Base-by-base conservation (phyloP, 108 stramenopile genomes). In the Seminavis robusta region DNA sequence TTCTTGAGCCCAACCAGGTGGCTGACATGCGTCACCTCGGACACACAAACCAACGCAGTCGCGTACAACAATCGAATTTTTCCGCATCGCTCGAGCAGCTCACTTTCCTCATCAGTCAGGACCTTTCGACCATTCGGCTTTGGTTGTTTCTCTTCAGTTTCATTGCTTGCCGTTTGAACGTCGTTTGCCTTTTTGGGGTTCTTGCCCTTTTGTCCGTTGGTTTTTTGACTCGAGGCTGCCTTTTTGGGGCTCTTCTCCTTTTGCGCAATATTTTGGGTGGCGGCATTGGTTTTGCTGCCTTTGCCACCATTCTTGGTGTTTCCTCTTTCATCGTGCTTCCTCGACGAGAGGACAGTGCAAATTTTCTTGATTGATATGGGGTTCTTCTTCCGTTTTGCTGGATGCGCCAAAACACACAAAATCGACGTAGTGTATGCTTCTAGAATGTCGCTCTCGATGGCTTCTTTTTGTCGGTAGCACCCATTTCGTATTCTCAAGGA, bases 401-500 rank as follows among this genome's bases (percentile, higher is more conserved):
- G 24, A 15, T 50, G 44, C 1, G 56, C 52, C 1, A 74, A 55
- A 9, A 64, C 15, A 16, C 62, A 56, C 0, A 67, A 52, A 17
- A 65, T 42, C 4, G 71, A 46, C 17, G 61, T 51, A 1, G 67
- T 59, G 33, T 60, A 83, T 9, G 77, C 54, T 42, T 83, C 77
- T 4, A 47, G 51, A 8, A 79, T 52, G 59, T 83, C 82, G 47
- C 73, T 69, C 16, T 54, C 49, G 7, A 79, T 25, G 0, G 71
- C 74, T 23, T 31, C 56, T 1, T 29, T 23, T 24, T 62, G 61
- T 11, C 74, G 46, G 47, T 83, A 83, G 47, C 63, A 73, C 1
- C 67, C 74, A 26, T 65, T 70, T 29, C 27, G 25, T 10, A 83
- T 26, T n/a, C 82, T 61, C 28, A 63, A 26, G 4, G 52, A 51